These are phyloP conservation scores for Tuber calosporum DNA, from an alignment of 495 filamentous ascomycete species.

Conservation along the genomic window DNA sequence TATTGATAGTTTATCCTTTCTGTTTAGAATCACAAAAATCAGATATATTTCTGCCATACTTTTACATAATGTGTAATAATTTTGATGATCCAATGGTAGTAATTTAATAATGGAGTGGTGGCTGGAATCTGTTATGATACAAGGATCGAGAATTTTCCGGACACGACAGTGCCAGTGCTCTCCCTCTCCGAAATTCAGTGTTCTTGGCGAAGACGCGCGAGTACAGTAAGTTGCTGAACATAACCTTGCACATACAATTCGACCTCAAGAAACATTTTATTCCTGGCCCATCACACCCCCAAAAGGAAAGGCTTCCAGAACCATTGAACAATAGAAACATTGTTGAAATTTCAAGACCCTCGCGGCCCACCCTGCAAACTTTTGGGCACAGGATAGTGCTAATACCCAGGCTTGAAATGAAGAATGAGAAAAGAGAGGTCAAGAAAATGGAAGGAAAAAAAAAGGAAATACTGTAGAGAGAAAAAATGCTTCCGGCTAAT, in stretches of 20 bases:
- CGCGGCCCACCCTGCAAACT: neutral
- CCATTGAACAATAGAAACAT: neutral
- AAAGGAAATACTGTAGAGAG: neutral
- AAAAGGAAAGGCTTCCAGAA: constrained; percentile 4
- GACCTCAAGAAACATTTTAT: neutral
- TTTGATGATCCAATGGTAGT: too few species aligned
- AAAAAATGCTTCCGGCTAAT: neutral
- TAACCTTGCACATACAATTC: neutral
- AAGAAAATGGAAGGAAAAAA: neutral
- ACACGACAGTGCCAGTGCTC: too few species aligned
- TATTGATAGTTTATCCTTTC: too few species aligned
- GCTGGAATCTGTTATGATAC: too few species aligned
- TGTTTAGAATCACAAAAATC: too few species aligned
- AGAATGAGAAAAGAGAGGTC: neutral
- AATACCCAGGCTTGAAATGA: neutral
- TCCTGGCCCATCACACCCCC: neutral
- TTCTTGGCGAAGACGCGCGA: too few species aligned
- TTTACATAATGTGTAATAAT: too few species aligned
- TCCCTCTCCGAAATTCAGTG: too few species aligned
- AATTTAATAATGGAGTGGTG: too few species aligned
- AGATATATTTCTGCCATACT: too few species aligned
- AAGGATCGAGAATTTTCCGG: too few species aligned
- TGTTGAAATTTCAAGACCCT: neutral
- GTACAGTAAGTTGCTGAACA: neutral
- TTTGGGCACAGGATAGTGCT: neutral